Percentiles rank a stretch among this genome's conserved stretches.
Conservation (phyloP, 352 stramenopile genomes). For the Phytophthora vignae region DNA sequence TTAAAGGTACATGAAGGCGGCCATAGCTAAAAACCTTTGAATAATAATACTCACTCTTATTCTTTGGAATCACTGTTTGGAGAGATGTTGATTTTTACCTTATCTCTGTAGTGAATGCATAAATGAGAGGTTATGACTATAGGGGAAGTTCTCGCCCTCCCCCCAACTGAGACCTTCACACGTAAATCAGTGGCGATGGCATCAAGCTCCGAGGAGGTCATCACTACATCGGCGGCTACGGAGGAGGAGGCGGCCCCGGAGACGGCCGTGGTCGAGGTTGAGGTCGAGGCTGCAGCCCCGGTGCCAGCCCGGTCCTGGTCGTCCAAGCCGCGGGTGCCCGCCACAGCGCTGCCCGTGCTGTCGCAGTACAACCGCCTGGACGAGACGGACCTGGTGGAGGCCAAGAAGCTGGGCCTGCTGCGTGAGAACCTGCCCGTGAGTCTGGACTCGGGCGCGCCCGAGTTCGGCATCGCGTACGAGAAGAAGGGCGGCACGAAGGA, state of each 20-base stretch:
- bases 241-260: too few species aligned
- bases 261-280: too few species aligned
- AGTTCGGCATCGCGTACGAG: constrained; percentile 81
- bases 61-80: too few species aligned
- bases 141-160: not conserved
- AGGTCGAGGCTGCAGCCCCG: not conserved
- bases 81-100: too few species aligned
- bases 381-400: constrained; percentile 59
- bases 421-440: constrained; percentile 53
- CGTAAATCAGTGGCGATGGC: not conserved
- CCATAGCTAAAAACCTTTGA: too few species aligned
- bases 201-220: not conserved
- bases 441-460: constrained; percentile 46
- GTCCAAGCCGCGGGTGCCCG: constrained; percentile 10
- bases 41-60: too few species aligned
- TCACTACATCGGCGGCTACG: too few species aligned
- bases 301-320: not conserved
- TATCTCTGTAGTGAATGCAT: too few species aligned
- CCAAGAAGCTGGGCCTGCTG: constrained; percentile 57
- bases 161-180: not conserved
- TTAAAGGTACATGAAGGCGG: too few species aligned
- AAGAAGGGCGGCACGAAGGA: constrained; percentile 71
- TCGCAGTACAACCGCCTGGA: constrained; percentile 72
- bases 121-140: not conserved
- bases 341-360: constrained; percentile 18